A percentile compares a stretch with the other conserved stretches of the same genome.
These are phyloP conservation scores for Halophytophthora batemanensis DNA, from an alignment of 352 stramenopile species.

Conservation along the genomic window DNA sequence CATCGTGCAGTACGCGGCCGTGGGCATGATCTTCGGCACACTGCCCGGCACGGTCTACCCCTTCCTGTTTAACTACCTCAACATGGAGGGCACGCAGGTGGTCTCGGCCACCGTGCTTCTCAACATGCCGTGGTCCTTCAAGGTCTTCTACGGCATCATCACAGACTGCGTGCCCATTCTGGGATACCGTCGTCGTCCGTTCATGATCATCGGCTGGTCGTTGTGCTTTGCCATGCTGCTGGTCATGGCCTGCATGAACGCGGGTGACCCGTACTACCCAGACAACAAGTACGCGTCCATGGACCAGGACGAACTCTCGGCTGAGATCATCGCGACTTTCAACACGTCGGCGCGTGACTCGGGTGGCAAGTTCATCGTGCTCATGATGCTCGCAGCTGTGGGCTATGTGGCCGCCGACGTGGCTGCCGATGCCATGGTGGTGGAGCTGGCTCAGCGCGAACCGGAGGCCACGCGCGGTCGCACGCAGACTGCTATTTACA, in stretches of 20 bases:
- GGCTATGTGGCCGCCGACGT: slow-evolving; percentile 45
- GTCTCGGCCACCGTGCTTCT: slow-evolving; percentile 35
- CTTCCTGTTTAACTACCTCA: slow-evolving; percentile 40
- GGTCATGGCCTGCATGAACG: slow-evolving; percentile 33
- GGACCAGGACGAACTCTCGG: slow-evolving; percentile 13
- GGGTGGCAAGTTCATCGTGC: slow-evolving; percentile 40
- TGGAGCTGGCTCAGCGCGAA: slow-evolving; percentile 37
- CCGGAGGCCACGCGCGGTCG: slow-evolving; percentile 26
- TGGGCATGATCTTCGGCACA: slow-evolving; percentile 39
- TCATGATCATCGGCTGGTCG: slow-evolving; percentile 52
- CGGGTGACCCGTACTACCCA: slow-evolving; percentile 45
- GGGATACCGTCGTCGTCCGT: slow-evolving; percentile 48
- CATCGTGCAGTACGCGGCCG: slow-evolving; percentile 36
- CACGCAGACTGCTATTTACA: slow-evolving; percentile 35
- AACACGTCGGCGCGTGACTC: slow-evolving; percentile 27
- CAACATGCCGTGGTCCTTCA: slow-evolving; percentile 51
- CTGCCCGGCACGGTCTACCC: slow-evolving; percentile 43
- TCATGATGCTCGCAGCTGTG: slow-evolving; percentile 47
- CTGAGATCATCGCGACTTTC: slow-evolving; percentile 24
- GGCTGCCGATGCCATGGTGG: slow-evolving; percentile 40
- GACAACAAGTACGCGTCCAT: slow-evolving; percentile 21
- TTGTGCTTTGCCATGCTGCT: slow-evolving; percentile 39
- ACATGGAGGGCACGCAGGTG: slow-evolving; percentile 38
- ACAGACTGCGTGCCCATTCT: slow-evolving; percentile 48
- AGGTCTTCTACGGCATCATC: slow-evolving; percentile 47